A percentile compares a stretch with the other conserved stretches of the same genome.
phyloP scores from a whole-genome alignment of 495 filamentous ascomycete genomes.

The Penicillium cinerascens region DNA sequence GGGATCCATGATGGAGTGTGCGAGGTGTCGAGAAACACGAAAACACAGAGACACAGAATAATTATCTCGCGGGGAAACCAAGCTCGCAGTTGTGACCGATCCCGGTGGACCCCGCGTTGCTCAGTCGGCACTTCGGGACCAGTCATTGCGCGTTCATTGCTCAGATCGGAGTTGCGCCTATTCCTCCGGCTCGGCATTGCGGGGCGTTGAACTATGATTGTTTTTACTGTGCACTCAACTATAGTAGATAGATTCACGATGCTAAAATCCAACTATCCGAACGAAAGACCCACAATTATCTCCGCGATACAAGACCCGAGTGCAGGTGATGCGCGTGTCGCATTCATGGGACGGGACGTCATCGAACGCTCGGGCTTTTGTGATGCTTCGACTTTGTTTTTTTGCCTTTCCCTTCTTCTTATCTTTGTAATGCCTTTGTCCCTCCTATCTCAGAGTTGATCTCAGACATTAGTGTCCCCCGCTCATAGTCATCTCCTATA shows the following conservation, averaged over 20 bases:
- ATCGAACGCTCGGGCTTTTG: neutral
- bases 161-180: slow-evolving; percentile 31
- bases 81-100: slow-evolving; percentile 23
- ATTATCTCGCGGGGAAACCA: neutral
- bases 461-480: neutral
- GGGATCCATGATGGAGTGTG: slow-evolving; percentile 24
- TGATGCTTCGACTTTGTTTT: neutral
- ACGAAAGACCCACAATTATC: too few relatives aligned
- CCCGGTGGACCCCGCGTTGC: slow-evolving; percentile 20
- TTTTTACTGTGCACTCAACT: too few relatives aligned
- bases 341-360: neutral
- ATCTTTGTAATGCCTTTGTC: neutral
- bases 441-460: neutral
- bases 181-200: slow-evolving; percentile 4
- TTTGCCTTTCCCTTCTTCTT: neutral
- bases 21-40: neutral
- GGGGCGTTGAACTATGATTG: neutral
- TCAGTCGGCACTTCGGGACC: slow-evolving; percentile 3
- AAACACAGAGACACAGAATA: neutral
- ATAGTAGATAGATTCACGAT: neutral
- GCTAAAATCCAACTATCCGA: neutral
- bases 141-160: slow-evolving; percentile 20
- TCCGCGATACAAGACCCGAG: neutral
- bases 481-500: neutral
- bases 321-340: neutral